Percentiles rank a stretch among this genome's conserved stretches.
Conservation (phyloP, 768 basidiomycete genomes). For the Boletus subcaerulescens region DNA sequence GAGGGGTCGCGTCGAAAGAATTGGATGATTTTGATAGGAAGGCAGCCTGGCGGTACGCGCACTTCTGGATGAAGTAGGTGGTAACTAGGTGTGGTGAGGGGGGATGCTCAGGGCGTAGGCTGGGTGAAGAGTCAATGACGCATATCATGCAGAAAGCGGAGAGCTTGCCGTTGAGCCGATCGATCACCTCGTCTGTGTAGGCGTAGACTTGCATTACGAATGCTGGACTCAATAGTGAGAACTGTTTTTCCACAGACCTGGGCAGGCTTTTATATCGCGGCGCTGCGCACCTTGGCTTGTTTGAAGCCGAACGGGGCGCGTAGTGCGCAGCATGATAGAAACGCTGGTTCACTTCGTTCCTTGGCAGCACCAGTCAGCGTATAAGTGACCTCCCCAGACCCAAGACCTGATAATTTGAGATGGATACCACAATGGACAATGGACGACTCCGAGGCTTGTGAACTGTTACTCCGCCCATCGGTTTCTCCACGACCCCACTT, state of each 20-base stretch:
- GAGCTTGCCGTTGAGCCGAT: not conserved
- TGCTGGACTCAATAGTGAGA: not conserved
- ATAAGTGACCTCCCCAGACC: too few relatives aligned
- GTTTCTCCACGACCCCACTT: too few relatives aligned
- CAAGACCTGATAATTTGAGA: too few relatives aligned
- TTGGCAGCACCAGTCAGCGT: too few relatives aligned
- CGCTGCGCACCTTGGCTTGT: too few relatives aligned
- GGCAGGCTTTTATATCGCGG: not conserved
- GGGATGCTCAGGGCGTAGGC: not conserved
- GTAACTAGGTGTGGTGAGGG: not conserved
- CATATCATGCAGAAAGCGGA: not conserved
- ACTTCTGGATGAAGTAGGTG: not conserved
- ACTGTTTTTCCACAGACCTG: not conserved
- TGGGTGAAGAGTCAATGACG: not conserved
- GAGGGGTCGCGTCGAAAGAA: not conserved
- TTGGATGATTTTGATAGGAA: conserved; percentile 5
- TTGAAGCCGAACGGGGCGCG: too few relatives aligned
- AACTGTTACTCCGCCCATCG: too few relatives aligned
- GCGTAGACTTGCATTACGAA: not conserved
- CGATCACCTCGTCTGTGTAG: conserved; percentile 1
- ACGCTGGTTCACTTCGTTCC: too few relatives aligned
- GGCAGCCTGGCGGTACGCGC: not conserved
- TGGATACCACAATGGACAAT: too few relatives aligned
- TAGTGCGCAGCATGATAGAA: too few relatives aligned
- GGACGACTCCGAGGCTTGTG: too few relatives aligned